Percentiles rank a stretch among this genome's conserved stretches.
Evolutionary conservation across 1,284 basidiomycete species (phyloP).

Genomic region (Pseudozyma hubeiensis): DNA sequence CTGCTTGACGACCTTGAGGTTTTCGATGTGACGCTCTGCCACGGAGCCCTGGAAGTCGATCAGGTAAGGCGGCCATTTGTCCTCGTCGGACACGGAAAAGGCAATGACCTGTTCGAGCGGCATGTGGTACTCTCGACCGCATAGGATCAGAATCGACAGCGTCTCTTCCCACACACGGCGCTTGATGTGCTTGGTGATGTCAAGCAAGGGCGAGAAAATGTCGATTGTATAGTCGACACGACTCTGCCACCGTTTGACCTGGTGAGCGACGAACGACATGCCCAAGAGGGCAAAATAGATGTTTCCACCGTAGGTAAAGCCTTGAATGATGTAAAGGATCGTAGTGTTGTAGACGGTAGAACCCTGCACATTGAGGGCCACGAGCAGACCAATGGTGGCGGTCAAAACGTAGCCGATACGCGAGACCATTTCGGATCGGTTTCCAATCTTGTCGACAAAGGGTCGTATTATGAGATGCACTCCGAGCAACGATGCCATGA

Average conservation of each 20-base stretch:
- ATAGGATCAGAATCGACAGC: slow-evolving; percentile 77
- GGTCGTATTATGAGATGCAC: slow-evolving; percentile 73
- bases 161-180: slow-evolving; percentile 87
- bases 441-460: slow-evolving; percentile 79
- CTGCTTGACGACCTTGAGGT: slow-evolving; percentile 75
- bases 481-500: slow-evolving; percentile 75
- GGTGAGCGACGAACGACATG: slow-evolving; percentile 47
- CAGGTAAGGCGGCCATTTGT: slow-evolving; percentile 79
- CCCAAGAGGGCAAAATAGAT: slow-evolving; percentile 60
- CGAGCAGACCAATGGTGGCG: slow-evolving; percentile 75
- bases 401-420: slow-evolving; percentile 78
- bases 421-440: slow-evolving; percentile 81
- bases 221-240: slow-evolving; percentile 84
- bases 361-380: slow-evolving; percentile 61
- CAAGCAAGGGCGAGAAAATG: slow-evolving; percentile 81
- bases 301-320: slow-evolving; percentile 51
- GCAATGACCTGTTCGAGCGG: slow-evolving; percentile 75
- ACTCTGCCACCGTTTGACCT: slow-evolving; percentile 72
- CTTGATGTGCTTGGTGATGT: slow-evolving; percentile 77
- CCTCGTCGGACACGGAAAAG: slow-evolving; percentile 75
- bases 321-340: slow-evolving; percentile 56
- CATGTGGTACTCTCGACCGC: slow-evolving; percentile 75
- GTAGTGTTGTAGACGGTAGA: slow-evolving; percentile 59
- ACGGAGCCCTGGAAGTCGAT: slow-evolving; percentile 77
- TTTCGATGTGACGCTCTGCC: slow-evolving; percentile 81